Evolutionary conservation across 1,139 yeast genomes (phyloP), one percentile per base, ranked within the genome.

Genomic region (Pneumocystis oryctolagi): DNA sequence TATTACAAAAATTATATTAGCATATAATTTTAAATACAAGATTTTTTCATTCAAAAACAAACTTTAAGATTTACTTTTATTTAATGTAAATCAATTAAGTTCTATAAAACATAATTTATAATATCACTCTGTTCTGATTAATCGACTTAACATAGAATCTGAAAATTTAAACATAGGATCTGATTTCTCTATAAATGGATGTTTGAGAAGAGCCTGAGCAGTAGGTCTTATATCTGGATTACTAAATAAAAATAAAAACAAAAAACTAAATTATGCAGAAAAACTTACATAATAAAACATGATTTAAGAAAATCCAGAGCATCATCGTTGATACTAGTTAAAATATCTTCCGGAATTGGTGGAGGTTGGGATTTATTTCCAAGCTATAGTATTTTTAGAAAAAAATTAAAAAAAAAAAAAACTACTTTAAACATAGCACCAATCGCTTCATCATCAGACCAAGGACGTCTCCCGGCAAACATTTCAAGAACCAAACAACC

Each of bases 401-500:
- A 34, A 55, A 12, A n/a, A 3, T 8, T 68, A 79, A 77, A 67
- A 78, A 82, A 81, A 8, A 60, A 12, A 2, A n/a, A 3, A 31
- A 65, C 64, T 77, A 47, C 55, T 47, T 47, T 78, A 70, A 76
- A 77, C 79, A 77, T 77, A n/a, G 80, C 80, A 2, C 80, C 79
- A 64, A 77, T 74, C 1, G 80, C 80, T 69, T 84, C 86, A 62
- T 77, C 79, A 4, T 78, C 77, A 3, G 79, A 76, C 80, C 80
- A 77, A 1, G 80, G 80, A 37, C 80, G 70, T 25, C 79, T 69
- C 12, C 80, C 99, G 62, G 82, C 83, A 64, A 82, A 80, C 98
- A 94, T 92, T 73, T 94, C 98, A 63, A 94, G 73, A 16, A 94
- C 95, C 58, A 92, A 96, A 77, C 99, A 94, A 0, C 99, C 99